These are phyloP conservation scores for Solanum paucissectum DNA, from an alignment of 257 asterid species.

Conservation along the genomic window DNA sequence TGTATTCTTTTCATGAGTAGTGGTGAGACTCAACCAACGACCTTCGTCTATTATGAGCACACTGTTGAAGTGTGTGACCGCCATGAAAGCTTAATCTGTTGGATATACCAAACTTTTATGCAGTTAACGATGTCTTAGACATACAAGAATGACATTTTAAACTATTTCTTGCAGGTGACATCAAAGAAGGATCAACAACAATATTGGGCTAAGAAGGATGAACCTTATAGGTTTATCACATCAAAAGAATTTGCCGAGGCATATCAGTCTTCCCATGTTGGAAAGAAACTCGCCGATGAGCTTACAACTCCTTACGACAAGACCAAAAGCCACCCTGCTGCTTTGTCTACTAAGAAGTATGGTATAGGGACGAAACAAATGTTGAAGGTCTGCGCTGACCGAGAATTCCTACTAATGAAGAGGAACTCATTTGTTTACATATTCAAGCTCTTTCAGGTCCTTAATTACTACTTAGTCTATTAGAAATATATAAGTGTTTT, in stretches of 20 bases:
- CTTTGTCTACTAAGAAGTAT: conserved; percentile 33
- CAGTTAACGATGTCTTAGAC: not conserved
- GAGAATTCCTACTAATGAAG: conserved; percentile 47
- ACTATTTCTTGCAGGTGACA: conserved; percentile 17
- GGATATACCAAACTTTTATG: not conserved
- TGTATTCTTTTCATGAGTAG: not conserved
- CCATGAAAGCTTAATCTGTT: not conserved
- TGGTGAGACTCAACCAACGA: not conserved
- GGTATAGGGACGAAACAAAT: conserved; percentile 40
- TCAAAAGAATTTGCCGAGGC: conserved; percentile 12
- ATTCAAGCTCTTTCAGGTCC: conserved; percentile 45
- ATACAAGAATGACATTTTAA: not conserved
- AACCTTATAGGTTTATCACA: conserved; percentile 19
- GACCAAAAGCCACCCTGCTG: conserved; percentile 53
- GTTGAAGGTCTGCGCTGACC: conserved; percentile 39
- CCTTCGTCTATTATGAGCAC: not conserved
- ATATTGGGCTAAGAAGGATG: not conserved
- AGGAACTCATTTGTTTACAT: conserved; percentile 47
- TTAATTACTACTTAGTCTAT: not conserved
- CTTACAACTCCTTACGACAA: conserved; percentile 42
- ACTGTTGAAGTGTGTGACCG: not conserved
- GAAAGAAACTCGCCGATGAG: conserved; percentile 25
- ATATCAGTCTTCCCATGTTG: conserved; percentile 32
- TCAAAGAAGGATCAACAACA: not conserved
- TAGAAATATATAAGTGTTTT: not conserved